Percentiles rank a stretch among this genome's conserved stretches.
These are phyloP conservation scores for Potentilla sterilis DNA, from an alignment of 306 rosid species.

Conservation along the genomic window DNA sequence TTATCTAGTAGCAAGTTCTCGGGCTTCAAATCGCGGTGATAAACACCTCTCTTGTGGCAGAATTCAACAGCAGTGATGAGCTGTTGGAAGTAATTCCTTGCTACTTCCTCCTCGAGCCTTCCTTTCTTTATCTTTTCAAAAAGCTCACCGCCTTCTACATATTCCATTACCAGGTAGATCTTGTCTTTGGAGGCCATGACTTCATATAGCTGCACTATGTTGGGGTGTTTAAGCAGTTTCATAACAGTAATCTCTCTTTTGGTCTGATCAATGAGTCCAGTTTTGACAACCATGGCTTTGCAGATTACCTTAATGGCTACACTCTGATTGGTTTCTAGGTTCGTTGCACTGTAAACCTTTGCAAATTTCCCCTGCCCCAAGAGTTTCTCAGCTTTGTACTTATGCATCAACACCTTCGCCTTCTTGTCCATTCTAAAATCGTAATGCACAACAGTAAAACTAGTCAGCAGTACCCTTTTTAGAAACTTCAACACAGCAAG, in stretches of 20 bases:
- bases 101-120: conserved; percentile 47
- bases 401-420: conserved; percentile 44
- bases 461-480: not conserved
- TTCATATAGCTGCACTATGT: conserved; percentile 47
- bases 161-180: conserved; percentile 51
- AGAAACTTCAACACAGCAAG: not conserved
- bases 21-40: conserved; percentile 56
- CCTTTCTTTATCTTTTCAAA: conserved; percentile 42
- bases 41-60: conserved; percentile 62
- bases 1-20: conserved; percentile 59
- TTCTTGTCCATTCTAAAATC: conserved; percentile 40
- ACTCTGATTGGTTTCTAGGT: conserved; percentile 32
- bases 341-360: conserved; percentile 52
- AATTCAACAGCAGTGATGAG: conserved; percentile 49
- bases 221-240: conserved; percentile 47
- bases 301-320: conserved; percentile 52
- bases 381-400: conserved; percentile 47
- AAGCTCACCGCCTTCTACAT: conserved; percentile 55
- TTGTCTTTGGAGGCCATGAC: conserved; percentile 51
- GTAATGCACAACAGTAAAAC: not conserved
- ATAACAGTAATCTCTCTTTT: conserved; percentile 47
- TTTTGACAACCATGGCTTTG: conserved; percentile 39
- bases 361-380: conserved; percentile 56
- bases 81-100: conserved; percentile 46
- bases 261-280: conserved; percentile 32